phyloP scores from a whole-genome alignment of 768 basidiomycete species.

The Tricholoma saponaceum region DNA sequence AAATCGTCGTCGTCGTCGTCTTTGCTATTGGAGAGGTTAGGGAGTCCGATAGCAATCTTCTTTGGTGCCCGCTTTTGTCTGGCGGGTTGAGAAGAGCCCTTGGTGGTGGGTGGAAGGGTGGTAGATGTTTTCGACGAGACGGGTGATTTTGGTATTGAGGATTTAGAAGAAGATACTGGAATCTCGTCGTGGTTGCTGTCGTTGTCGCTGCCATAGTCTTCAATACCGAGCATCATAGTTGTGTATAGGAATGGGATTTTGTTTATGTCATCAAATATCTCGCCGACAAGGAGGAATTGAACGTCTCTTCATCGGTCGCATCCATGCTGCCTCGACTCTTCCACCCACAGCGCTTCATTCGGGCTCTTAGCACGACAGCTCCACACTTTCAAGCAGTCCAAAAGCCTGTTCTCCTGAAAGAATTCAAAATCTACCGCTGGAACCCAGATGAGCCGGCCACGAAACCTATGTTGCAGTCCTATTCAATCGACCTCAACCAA shows the following conservation, averaged over 20 bases:
- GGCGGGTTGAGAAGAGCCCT: too few relatives aligned
- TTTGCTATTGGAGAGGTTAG: slow-evolving; percentile 32
- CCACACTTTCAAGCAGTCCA: slow-evolving; percentile 39
- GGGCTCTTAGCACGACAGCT: slow-evolving; percentile 13
- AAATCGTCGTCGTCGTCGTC: slow-evolving; percentile 37
- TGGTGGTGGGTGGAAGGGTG: slow-evolving; percentile 26
- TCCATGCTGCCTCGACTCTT: slow-evolving; percentile 15
- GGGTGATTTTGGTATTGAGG: not conserved
- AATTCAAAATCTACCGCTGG: slow-evolving; percentile 99
- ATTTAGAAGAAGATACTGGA: slow-evolving; percentile 6
- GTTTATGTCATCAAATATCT: not conserved
- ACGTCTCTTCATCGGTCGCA: not conserved
- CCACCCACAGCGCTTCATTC: slow-evolving; percentile 4
- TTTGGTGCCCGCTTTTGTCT: slow-evolving; percentile 45
- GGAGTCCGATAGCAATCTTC: slow-evolving; percentile 61
- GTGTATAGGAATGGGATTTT: not conserved
- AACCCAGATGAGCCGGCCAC: slow-evolving; percentile 93
- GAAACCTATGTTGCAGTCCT: slow-evolving; percentile 89
- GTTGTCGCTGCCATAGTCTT: slow-evolving; percentile 72
- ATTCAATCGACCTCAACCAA: slow-evolving; percentile 89
- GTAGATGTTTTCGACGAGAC: slow-evolving; percentile 20
- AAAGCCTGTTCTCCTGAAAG: slow-evolving; percentile 77
- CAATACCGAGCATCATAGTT: slow-evolving; percentile 63
- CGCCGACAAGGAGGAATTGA: too few relatives aligned
- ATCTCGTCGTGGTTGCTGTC: slow-evolving; percentile 38